Evolutionary conservation across 2,329 filamentous ascomycete genomes (phyloP), one percentile per base, ranked within the genome.

Genomic region (Alternaria novae-zelandiae): DNA sequence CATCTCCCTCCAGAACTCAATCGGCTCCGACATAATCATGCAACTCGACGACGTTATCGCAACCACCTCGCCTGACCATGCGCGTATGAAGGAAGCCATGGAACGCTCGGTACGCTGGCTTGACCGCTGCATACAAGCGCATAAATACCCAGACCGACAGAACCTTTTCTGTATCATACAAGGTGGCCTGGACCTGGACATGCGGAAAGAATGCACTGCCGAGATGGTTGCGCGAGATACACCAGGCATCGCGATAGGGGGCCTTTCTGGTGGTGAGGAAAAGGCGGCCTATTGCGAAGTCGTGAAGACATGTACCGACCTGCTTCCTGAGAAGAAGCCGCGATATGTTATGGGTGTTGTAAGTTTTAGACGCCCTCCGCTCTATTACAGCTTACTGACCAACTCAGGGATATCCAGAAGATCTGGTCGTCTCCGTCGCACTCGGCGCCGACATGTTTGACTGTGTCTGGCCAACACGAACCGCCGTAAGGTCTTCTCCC

Each of bases 91-190:
- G 65, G 93, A 97, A 80, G 96, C 96, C 54, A 98, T 97, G 94
- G 87, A 96, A 75, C 90, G 96, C 59, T 97, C 93, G 58, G 89
- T 99, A 8, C 89, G 96, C 43, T 99, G 96, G 96, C 86, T 99
- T 6, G 96, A 99, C 81, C 89, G 96, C 57, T 99, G 96, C 80
- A 95, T 98, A 44, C 89, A 89, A 11, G 94, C 94, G 5, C 96
- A 99, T 84, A 88, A 90, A 76, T 91, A 94, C 60, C 92, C 94
- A 0, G 86, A 90, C 28, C 86, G 85, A 2, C 96, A 99, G 80
- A 99, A 97, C 74, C 86, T 99, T 6, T 99, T 99, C 81, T 99
- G 96, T 81, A 99, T 99, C 75, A 97, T 99, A 70, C 96, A 99
- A 81, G 96, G 96, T 65, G 96, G 96, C 0, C 84, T 99, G 9